Base-by-base conservation (phyloP, 2,329 filamentous ascomycete species). In the Pleoardoris graminearum region DNA sequence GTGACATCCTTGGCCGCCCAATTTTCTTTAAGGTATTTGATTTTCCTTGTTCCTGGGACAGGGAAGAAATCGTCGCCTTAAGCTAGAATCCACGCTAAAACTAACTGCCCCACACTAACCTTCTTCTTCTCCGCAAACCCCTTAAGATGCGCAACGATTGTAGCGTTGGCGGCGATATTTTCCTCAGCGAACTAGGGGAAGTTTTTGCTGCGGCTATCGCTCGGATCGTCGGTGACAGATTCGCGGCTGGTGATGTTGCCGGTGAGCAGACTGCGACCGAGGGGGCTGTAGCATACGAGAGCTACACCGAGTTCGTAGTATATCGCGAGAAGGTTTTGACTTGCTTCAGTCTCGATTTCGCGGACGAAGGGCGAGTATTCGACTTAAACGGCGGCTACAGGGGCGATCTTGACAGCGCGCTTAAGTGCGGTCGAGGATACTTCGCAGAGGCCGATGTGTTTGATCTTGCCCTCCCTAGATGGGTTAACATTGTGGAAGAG, bases 21-120 rank as follows among this genome's bases (percentile, higher is more conserved):
- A 51, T 63, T 65, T 27, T 62, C 53, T 50, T 59, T 48, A 30
- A 65, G 19, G 33, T 59, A 53, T 22, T 52, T 51, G 4, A 61
- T 33, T 36, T 46, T 54, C 39, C 52, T 64, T 25, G 61, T 63
- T 2, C 81, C 81, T 0, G 80, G 80, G 51, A 82, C 87, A 0
- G 85, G 82, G 58, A 89, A 77, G 70, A 57, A 64, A 50, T 60
- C 68, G 16, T 80, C 80, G 75, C 77, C 68, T 41, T 72, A 68
- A 17, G 45, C 50, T 45, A 67, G 11, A 35, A 70, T 16, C 66
- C 67, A 71, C 8, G 67, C 68, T 6, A 71, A 33, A 0, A 80
- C 79, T 32, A 89, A 63, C 65, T 89, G 85, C 0, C 77, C 77
- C 0, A 80, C 55, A 0, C 84, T 85, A 47, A 73, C 77, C 2